Percentiles rank a stretch among this genome's conserved stretches.
phyloP scores from a whole-genome alignment of 352 stramenopile species.

The Globisporangium spiculum region DNA sequence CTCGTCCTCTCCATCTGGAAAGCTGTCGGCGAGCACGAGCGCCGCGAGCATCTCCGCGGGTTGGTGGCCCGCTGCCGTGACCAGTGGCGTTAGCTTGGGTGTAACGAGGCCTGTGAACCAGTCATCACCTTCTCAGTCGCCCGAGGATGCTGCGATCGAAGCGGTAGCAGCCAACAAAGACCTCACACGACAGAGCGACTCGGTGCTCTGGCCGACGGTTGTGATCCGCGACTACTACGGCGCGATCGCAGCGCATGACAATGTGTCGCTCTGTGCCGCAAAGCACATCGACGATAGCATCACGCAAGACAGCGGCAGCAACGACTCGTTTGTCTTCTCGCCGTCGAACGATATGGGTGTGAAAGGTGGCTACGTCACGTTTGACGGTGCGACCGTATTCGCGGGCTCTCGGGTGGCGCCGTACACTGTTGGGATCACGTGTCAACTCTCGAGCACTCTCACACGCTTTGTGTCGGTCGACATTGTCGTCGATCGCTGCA shows the following conservation, averaged over 20 bases:
- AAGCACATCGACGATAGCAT: constrained; percentile 26
- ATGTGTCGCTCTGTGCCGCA: constrained; percentile 12
- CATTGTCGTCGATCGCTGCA: constrained; percentile 56
- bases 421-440: constrained; percentile 47
- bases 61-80: constrained; percentile 63
- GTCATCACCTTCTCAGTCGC: neutral
- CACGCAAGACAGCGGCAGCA: constrained; percentile 11
- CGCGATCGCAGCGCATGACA: constrained; percentile 47
- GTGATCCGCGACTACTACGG: constrained; percentile 62
- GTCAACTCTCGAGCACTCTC: constrained; percentile 26
- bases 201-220: constrained; percentile 54
- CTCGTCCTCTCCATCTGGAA: constrained; percentile 15
- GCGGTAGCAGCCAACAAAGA: neutral
- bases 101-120: constrained; percentile 13
- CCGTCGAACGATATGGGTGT: constrained; percentile 27
- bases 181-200: constrained; percentile 1
- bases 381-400: constrained; percentile 36
- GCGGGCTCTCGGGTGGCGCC: constrained; percentile 27
- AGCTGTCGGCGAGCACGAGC: constrained; percentile 34
- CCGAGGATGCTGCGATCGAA: neutral
- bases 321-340: constrained; percentile 44
- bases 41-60: constrained; percentile 34
- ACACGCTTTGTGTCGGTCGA: constrained; percentile 19
- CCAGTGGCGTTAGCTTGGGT: constrained; percentile 53
- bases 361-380: constrained; percentile 46